Evolutionary conservation across 2,329 filamentous ascomycete genomes (phyloP), one percentile per base, ranked within the genome.

Genomic region (Calonectria pauciramosa): DNA sequence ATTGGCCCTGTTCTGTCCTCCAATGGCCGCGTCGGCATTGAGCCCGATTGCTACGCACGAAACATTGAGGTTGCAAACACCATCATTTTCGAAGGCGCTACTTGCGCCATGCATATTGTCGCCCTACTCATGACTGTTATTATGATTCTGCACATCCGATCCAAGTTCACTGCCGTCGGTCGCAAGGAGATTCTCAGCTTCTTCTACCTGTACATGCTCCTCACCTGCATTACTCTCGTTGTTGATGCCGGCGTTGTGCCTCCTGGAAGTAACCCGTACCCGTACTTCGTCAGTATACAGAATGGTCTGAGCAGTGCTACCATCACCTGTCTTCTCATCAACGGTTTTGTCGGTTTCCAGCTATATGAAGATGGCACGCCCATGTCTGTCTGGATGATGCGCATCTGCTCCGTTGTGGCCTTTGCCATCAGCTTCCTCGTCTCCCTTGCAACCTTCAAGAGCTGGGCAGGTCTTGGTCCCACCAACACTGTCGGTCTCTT

Each of bases 301-400:
- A 94, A 93, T 76, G 97, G 96, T 18, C 89, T 99, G 68, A 89
- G 93, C 28, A 98, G 95, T 44, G 95, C 97, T 0, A 90, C 98
- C 34, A 94, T 97, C 83, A 96, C 95, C 32, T 97, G 94, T 84
- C 89, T 99, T 71, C 88, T 99, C 80, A 96, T 99, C 88, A 99
- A 99, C 85, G 97, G 97, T 54, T 99, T 99, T 82, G 96, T 99
- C 69, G 97, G 97, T 41, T 99, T 99, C 86, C 97, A 99, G 86
- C 89, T 99, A 16, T 99, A 99, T 85, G 97, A 99, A 86, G 97
- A 99, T 82, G 97, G 97, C 66, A 99, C 97, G 1, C 93, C 94
- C 2, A 88, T 99, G 51, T 98, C 96, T 0, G 93, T 99, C 54
- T 99, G 97, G 97, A 92, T 98, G 80, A 88, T 99, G 75, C 93